phyloP scores from a whole-genome alignment of 306 rosid species.

The Hippophae gyantsensis region DNA sequence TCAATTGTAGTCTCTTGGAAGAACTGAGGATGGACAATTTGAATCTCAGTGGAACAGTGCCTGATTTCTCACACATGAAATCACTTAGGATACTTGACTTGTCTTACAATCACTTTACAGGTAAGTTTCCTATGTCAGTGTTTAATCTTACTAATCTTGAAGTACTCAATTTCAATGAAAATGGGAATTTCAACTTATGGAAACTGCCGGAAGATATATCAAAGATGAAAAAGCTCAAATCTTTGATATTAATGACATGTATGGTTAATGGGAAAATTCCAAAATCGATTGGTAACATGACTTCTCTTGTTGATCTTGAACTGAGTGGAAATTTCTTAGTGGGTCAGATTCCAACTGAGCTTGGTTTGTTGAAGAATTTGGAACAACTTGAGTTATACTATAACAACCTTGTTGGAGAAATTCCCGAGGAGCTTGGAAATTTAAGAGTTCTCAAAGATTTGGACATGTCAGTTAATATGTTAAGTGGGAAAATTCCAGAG shows the following conservation, averaged over 20 bases:
- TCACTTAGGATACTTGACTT: constrained; percentile 52
- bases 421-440: constrained; percentile 76
- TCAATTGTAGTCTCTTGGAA: constrained; percentile 57
- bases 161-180: constrained; percentile 70
- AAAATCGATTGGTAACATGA: constrained; percentile 62
- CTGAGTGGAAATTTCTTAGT: constrained; percentile 57
- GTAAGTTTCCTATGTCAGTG: constrained; percentile 70
- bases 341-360: constrained; percentile 59
- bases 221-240: constrained; percentile 36
- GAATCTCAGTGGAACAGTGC: constrained; percentile 38
- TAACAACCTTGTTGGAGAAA: constrained; percentile 49
- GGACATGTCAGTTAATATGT: constrained; percentile 80
- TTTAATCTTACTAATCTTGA: constrained; percentile 60
- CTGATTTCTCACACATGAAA: constrained; percentile 62
- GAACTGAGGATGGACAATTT: constrained; percentile 45
- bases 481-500: constrained; percentile 59
- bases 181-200: constrained; percentile 45
- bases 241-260: constrained; percentile 59
- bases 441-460: constrained; percentile 59
- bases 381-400: constrained; percentile 75
- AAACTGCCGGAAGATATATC: constrained; percentile 43
- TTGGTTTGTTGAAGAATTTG: constrained; percentile 56
- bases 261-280: constrained; percentile 64
- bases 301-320: constrained; percentile 72
- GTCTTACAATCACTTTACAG: constrained; percentile 58